phyloP scores from a whole-genome alignment of 2,329 filamentous ascomycete genomes.

The Exophiala sp. region DNA sequence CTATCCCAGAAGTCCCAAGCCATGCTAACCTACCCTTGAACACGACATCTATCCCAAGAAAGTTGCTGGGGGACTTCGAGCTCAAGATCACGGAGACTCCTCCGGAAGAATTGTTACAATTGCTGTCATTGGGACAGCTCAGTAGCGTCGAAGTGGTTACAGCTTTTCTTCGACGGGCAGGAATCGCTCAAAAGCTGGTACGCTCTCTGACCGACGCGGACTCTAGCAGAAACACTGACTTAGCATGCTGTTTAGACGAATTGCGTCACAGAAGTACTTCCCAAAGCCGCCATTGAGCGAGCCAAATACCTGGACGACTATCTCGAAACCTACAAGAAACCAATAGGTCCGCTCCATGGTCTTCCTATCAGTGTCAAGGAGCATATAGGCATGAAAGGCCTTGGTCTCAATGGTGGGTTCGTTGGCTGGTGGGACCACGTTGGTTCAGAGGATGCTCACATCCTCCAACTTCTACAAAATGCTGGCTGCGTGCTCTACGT shows the following conservation, averaged over 20 bases:
- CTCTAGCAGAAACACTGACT: neutral
- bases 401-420: no score
- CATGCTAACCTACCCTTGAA: conserved; percentile 23
- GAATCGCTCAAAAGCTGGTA: conserved; percentile 39
- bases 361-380: conserved; percentile 56
- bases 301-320: conserved; percentile 48
- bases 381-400: conserved; percentile 30
- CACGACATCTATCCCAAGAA: conserved; percentile 45
- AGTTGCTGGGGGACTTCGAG: conserved; percentile 47
- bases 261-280: conserved; percentile 53
- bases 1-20: conserved; percentile 13
- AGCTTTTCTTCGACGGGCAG: conserved; percentile 56
- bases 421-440: no score
- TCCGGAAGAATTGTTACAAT: conserved; percentile 34
- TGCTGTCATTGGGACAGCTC: conserved; percentile 44
- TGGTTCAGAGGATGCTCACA: no score
- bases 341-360: conserved; percentile 59
- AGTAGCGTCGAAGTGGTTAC: conserved; percentile 45
- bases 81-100: conserved; percentile 48
- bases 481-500: conserved; percentile 34
- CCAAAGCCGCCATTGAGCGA: conserved; percentile 46
- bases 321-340: conserved; percentile 33
- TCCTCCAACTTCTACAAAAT: conserved; percentile 20
- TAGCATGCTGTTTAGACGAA: conserved; percentile 16
- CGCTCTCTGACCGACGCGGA: neutral